Evolutionary conservation across 116 monocot species (phyloP).

Genomic region (Trichopus zeylanicus): DNA sequence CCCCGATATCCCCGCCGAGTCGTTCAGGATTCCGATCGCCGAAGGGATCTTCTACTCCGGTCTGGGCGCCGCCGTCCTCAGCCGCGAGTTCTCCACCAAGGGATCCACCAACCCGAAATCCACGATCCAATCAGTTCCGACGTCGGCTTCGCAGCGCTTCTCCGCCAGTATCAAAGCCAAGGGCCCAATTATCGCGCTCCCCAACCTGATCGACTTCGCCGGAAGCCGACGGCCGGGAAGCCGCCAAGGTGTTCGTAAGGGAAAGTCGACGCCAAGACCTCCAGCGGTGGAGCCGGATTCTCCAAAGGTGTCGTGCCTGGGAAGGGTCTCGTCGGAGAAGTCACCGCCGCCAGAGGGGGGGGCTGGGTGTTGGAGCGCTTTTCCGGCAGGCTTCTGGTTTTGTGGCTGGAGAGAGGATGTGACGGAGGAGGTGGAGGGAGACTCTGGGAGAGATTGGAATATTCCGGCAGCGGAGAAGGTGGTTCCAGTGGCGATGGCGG

Average conservation of each 20-base stretch:
- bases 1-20: conserved; percentile 39
- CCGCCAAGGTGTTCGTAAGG: background rate
- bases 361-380: conserved; percentile 1
- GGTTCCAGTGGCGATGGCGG: background rate
- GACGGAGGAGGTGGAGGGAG: background rate
- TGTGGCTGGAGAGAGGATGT: no score
- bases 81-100: conserved; percentile 43
- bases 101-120: conserved; percentile 49
- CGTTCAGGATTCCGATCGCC: conserved; percentile 19
- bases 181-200: conserved; percentile 26
- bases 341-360: background rate
- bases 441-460: background rate
- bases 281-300: background rate
- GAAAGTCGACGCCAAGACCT: background rate
- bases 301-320: conserved; percentile 15
- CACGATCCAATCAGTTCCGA: background rate
- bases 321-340: background rate
- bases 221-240: background rate
- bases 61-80: conserved; percentile 16
- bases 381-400: background rate
- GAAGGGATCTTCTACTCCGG: conserved; percentile 8
- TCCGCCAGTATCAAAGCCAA: conserved; percentile 4
- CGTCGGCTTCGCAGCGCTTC: conserved; percentile 24
- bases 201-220: background rate
- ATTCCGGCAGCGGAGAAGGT: no score